Evolutionary conservation across 352 stramenopile species (phyloP), one percentile per base, ranked within the genome.

Genomic region (Blastocystis sp.): DNA sequence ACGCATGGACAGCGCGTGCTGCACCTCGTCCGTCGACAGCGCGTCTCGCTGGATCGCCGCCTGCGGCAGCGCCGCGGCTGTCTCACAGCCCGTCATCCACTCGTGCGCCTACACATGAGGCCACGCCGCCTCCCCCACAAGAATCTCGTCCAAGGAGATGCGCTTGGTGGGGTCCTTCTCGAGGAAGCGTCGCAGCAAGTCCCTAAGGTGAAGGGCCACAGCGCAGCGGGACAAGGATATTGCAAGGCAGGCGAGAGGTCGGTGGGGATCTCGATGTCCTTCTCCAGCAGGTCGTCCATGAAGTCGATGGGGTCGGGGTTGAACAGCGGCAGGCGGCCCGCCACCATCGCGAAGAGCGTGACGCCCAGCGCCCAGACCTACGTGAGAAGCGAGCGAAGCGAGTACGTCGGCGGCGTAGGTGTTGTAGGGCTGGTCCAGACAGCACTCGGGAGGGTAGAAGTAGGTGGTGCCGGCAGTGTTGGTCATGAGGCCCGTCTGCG

Each of bases 341-440:
- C 64, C n/a, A 96, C 92, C 93, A 96, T 95, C 92, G 95, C 95
- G 89, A 94, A 96, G 52, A 96, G 89, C 23, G 93, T 96, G 17
- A 93, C 93, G 38, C 93, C 93, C 1, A 95, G 91, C 1, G 93
- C 95, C 93, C 93, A 96, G n/a, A 96, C 91, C 80, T 96, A 88
- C 17, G 14, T 40, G 10, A 53, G 21, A 67, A 38, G 45, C 59
- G 19, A 38, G 1, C 23, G 53, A 0, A 34, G 1, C 11, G 10
- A 10, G 17, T n/a, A 91, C 92, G 89, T 95, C 95, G 38, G 91
- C 94, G 21, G 92, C 93, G 65, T 95, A 92, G 40, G 94, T 92
- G 87, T 95, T 92, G 89, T 95, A 95, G 91, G 95, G 64, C 43
- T 79, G 40, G 41, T 79, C 78, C 94, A 88, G 95, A 92, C 1